Conservation (phyloP, 257 asterid genomes). For the Rehmannia glutinosa region DNA sequence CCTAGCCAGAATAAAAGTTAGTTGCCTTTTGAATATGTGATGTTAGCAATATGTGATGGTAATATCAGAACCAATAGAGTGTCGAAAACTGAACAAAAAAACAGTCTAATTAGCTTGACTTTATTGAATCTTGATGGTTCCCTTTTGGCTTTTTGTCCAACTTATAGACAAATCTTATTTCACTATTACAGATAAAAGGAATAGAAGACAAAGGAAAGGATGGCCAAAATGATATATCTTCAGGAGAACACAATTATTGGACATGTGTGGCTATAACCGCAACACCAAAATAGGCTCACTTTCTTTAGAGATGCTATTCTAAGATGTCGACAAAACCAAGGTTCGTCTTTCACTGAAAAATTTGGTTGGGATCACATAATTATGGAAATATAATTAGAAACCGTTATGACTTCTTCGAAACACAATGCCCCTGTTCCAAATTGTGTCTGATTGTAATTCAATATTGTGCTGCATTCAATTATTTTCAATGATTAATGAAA, state of each 20-base stretch:
- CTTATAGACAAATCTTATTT: background rate
- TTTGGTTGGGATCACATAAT: background rate
- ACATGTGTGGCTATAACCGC: conserved; percentile 3
- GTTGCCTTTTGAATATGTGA: too few species aligned
- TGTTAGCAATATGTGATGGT: background rate
- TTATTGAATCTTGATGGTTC: background rate
- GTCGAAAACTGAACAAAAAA: background rate
- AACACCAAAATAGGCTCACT: background rate
- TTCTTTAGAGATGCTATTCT: background rate
- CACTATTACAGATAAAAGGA: background rate
- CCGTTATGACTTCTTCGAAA: too few species aligned
- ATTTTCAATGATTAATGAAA: too few species aligned
- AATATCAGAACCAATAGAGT: background rate
- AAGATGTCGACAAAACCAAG: background rate
- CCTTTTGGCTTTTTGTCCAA: background rate
- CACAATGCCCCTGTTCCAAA: too few species aligned
- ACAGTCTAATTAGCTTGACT: background rate
- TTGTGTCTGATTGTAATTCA: too few species aligned
- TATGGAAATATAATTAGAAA: too few species aligned
- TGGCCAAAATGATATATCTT: background rate
- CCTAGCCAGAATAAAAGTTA: too few species aligned
- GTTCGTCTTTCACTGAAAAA: background rate
- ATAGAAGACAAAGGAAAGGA: background rate
- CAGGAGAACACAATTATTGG: background rate
- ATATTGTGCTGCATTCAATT: too few species aligned